Evolutionary conservation across 2,329 filamentous ascomycete species (phyloP).

Genomic region (Hawksworthiomyces lignivorus): DNA sequence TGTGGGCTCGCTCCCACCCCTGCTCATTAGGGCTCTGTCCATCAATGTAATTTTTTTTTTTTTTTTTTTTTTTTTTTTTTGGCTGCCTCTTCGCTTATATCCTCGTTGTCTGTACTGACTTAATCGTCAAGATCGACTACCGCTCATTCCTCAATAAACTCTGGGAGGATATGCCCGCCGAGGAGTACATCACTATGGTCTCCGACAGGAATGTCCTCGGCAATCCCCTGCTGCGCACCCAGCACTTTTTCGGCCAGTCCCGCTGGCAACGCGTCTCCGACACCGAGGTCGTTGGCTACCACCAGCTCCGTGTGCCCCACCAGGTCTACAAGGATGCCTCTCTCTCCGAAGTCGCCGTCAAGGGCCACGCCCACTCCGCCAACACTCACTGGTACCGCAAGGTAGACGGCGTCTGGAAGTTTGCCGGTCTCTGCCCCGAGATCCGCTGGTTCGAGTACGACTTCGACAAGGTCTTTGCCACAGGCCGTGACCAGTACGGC

Average conservation of each 20-base stretch:
- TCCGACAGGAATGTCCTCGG: slow-evolving; percentile 50
- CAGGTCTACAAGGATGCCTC: slow-evolving; percentile 46
- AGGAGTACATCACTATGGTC: slow-evolving; percentile 55
- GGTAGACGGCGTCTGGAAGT: slow-evolving; percentile 54
- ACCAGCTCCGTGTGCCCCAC: slow-evolving; percentile 55
- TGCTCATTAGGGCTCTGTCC: too few species aligned
- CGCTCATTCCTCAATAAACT: slow-evolving; percentile 51
- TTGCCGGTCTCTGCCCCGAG: slow-evolving; percentile 46
- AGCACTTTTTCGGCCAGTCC: slow-evolving; percentile 55
- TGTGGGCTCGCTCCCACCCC: too few species aligned
- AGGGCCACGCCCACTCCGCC: slow-evolving; percentile 52
- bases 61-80: too few species aligned
- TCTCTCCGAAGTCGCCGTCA: slow-evolving; percentile 37
- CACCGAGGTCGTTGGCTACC: slow-evolving; percentile 51
- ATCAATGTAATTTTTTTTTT: too few species aligned
- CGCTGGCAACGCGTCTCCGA: slow-evolving; percentile 52
- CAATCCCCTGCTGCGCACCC: slow-evolving; percentile 53
- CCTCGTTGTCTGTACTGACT: too few species aligned
- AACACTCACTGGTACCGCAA: slow-evolving; percentile 52
- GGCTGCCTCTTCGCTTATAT: too few species aligned
- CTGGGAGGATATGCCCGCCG: slow-evolving; percentile 54
- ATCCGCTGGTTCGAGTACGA: slow-evolving; percentile 52
- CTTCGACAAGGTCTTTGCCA: slow-evolving; percentile 29
- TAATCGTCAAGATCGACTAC: slow-evolving; percentile 56
- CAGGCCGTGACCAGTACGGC: slow-evolving; percentile 16